Evolutionary conservation across 768 basidiomycete genomes (phyloP), one percentile per base, ranked within the genome.

Genomic region (Lentinula boryana): DNA sequence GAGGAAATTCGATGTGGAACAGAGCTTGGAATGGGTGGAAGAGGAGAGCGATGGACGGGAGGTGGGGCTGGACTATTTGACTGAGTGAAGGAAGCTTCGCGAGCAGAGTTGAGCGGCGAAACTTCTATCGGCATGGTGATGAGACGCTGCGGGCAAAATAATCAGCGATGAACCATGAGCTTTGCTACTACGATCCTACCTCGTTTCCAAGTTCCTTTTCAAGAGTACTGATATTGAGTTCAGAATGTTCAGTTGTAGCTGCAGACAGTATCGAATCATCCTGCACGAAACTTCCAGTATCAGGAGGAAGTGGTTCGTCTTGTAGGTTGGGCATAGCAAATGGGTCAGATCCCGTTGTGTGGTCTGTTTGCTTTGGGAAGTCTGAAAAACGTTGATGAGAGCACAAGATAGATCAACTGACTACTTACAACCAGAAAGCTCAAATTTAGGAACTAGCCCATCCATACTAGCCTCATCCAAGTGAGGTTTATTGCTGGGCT

Each of bases 401-500:
- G 61, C 58, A 60, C 35, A 8, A 27, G 51, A 23, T 23, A 53
- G 9, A 53, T 15, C 16, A 40, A 23, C 10, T 36, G 16, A 51
- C 23, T 21, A 56, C 64, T 38, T 56, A 67, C 68, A 60, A 40
- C 60, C 62, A 12, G 66, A 67, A 6, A 75, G 49, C 23, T 60
- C 55, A 32, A 69, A 65, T 9, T 62, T 56, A 12, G 68, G 63
- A 33, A 65, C 69, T 50, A 63, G 60, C 9, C 67, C 63, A 33
- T 55, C 57, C 5, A 33, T 40, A 7, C 9, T 43, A 43, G 49
- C 51, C 8, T 50, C 53, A 8, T 49, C 21, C 32, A 46, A 21
- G 38, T 60, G 64, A 12, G 65, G 57, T 62, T 75, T 78, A 15
- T 74, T 31, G 21, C 21, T 52, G n/a, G 40, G 40, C 48, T 61